A percentile compares a stretch with the other conserved stretches of the same genome.
Evolutionary conservation across 2,329 filamentous ascomycete species (phyloP).

Genomic region (Pyricularia pennisetigena): DNA sequence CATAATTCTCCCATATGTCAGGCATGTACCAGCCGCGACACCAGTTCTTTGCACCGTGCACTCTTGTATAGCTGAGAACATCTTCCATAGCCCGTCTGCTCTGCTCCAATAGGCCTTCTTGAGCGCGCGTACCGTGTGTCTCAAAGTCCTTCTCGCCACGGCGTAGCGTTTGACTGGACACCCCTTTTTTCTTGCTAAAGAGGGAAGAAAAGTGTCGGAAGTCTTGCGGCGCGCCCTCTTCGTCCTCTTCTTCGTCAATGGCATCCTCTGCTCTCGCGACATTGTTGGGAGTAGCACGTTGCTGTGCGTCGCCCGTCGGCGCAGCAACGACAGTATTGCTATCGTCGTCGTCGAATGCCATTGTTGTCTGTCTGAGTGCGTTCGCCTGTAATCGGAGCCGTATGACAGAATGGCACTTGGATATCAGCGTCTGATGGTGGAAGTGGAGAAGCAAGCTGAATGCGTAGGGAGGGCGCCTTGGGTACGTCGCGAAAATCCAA

Average conservation of each 20-base stretch:
- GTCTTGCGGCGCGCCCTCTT: conserved; percentile 48
- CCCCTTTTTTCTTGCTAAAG: conserved; percentile 34
- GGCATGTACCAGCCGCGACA: conserved; percentile 67
- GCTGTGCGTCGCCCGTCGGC: conserved; percentile 5
- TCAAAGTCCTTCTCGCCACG: conserved; percentile 98
- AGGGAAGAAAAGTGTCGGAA: conserved; percentile 61
- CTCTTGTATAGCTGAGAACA: conserved; percentile 66
- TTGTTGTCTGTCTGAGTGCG: conserved; percentile 2
- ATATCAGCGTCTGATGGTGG: background rate
- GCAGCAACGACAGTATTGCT: background rate
- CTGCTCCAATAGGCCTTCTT: conserved; percentile 67
- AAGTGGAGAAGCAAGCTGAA: background rate
- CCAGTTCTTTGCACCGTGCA: conserved; percentile 59
- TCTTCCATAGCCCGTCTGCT: conserved; percentile 85
- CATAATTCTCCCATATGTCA: conserved; percentile 34
- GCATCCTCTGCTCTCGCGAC: conserved; percentile 13
- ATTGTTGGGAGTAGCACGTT: conserved; percentile 1
- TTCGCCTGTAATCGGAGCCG: background rate
- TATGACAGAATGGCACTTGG: background rate
- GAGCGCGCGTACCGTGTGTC: conserved; percentile 75
- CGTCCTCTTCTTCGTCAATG: conserved; percentile 13
- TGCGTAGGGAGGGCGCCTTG: background rate
- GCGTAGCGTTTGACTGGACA: conserved; percentile 60
- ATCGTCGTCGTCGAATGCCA: conserved; percentile 20
- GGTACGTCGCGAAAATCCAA: background rate